Conservation (phyloP, 306 rosid species). For the Ochetophila trinervis region DNA sequence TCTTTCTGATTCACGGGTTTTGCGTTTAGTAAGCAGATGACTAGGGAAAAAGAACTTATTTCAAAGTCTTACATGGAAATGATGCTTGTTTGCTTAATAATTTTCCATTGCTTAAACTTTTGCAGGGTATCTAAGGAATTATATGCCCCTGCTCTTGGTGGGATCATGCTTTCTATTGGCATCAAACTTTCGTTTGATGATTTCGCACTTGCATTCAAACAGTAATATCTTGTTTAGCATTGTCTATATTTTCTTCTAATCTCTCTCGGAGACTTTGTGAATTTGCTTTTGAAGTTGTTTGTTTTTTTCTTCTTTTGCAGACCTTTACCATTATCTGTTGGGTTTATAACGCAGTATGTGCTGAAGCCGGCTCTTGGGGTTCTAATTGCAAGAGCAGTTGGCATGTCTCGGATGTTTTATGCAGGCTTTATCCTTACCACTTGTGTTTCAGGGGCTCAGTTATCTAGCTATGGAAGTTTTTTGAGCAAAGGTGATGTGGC, state of each 20-base stretch:
- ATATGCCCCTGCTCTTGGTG: slow-evolving; percentile 98
- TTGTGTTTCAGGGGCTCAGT: slow-evolving; percentile 96
- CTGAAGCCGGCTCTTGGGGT: slow-evolving; percentile 84
- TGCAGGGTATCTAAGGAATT: slow-evolving; percentile 93
- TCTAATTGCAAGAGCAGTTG: slow-evolving; percentile 68
- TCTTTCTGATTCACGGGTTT: slow-evolving; percentile 3
- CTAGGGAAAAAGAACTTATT: slow-evolving; percentile 1
- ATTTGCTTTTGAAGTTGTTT: slow-evolving; percentile 28
- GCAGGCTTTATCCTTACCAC: slow-evolving; percentile 88
- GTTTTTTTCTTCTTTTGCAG: slow-evolving; percentile 52
- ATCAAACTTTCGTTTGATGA: slow-evolving; percentile 78
- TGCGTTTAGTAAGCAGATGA: slow-evolving; percentile 1
- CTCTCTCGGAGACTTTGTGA: slow-evolving; percentile 18
- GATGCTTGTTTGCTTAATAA: slow-evolving; percentile 1
- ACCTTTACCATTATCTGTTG: slow-evolving; percentile 80
- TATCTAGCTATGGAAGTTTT: slow-evolving; percentile 90
- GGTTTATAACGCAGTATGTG: slow-evolving; percentile 73
- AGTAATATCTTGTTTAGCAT: slow-evolving; percentile 39
- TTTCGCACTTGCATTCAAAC: slow-evolving; percentile 84
- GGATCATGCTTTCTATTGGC: slow-evolving; percentile 97
- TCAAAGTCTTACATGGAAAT: slow-evolving; percentile 9
- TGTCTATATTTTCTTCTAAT: slow-evolving; percentile 6
- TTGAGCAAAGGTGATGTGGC: slow-evolving; percentile 96
- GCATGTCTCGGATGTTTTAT: slow-evolving; percentile 65
- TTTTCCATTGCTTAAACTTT: slow-evolving; percentile 29